Evolutionary conservation across 2,329 filamentous ascomycete species (phyloP).

Genomic region (Fusarium sp.): DNA sequence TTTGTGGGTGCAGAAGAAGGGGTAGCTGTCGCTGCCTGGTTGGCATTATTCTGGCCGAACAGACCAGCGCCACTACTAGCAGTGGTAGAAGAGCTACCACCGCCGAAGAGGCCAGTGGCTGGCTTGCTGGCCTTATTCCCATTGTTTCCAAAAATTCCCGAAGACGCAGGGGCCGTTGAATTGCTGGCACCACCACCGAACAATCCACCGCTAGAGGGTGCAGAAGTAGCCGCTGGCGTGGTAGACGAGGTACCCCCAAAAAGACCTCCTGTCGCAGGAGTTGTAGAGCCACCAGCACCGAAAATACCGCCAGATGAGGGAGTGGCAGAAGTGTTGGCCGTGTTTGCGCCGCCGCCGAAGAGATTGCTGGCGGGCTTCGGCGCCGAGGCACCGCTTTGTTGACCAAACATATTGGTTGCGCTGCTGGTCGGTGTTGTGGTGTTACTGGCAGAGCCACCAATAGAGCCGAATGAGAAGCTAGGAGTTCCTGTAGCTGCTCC

Average conservation of each 20-base stretch:
- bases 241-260: slow-evolving; percentile 40
- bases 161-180: slow-evolving; percentile 43
- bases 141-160: slow-evolving; percentile 47
- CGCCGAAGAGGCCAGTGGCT: slow-evolving; percentile 42
- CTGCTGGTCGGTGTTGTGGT: slow-evolving; percentile 43
- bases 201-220: slow-evolving; percentile 34
- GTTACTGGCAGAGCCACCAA: slow-evolving; percentile 38
- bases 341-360: slow-evolving; percentile 39
- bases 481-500: slow-evolving; percentile 47
- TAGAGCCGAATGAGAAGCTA: slow-evolving; percentile 54
- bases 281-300: slow-evolving; percentile 40
- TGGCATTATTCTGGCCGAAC: slow-evolving; percentile 43
- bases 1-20: slow-evolving; percentile 42
- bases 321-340: slow-evolving; percentile 33
- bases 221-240: slow-evolving; percentile 40
- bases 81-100: slow-evolving; percentile 40
- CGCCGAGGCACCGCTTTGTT: slow-evolving; percentile 41
- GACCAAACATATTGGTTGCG: slow-evolving; percentile 46
- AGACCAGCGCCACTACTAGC: slow-evolving; percentile 22
- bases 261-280: slow-evolving; percentile 32
- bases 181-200: slow-evolving; percentile 38
- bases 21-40: slow-evolving; percentile 32
- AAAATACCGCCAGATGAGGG: slow-evolving; percentile 36
- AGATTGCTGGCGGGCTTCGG: slow-evolving; percentile 42
- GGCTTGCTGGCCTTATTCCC: slow-evolving; percentile 33